phyloP scores from a whole-genome alignment of 495 filamentous ascomycete species.

The Peziza echinospora region DNA sequence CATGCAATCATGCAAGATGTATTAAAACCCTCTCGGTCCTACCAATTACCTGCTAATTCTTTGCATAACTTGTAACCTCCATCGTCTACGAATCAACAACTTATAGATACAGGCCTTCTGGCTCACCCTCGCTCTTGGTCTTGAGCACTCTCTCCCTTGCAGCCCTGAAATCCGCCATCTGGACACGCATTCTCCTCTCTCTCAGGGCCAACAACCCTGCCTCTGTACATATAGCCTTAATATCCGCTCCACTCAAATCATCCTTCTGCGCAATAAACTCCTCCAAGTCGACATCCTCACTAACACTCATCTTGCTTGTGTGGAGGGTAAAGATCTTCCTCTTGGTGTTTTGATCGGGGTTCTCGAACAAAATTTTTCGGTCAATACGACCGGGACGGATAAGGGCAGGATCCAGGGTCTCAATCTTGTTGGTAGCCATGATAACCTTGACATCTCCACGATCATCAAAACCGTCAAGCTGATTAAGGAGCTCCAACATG shows the following conservation, averaged over 20 bases:
- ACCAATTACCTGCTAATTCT: too few relatives aligned
- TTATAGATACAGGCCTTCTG: constrained; percentile 96
- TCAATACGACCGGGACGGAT: constrained; percentile 97
- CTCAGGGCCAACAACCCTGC: constrained; percentile 86
- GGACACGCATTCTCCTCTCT: constrained; percentile 91
- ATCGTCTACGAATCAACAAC: too few relatives aligned
- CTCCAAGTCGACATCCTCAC: constrained; percentile 85
- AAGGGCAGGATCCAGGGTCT: constrained; percentile 85
- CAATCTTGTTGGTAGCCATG: constrained; percentile 99
- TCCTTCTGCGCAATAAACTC: constrained; percentile 99
- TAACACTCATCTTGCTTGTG: constrained; percentile 95
- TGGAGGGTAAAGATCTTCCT: constrained; percentile 99
- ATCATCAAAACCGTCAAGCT: constrained; percentile 97
- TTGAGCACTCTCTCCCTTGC: constrained; percentile 89
- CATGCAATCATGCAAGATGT: too few relatives aligned
- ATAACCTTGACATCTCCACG: constrained; percentile 98
- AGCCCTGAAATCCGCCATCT: constrained; percentile 93
- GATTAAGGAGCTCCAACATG: constrained; percentile 96
- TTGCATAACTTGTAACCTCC: too few relatives aligned
- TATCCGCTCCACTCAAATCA: constrained; percentile 90
- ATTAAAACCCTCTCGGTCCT: too few relatives aligned
- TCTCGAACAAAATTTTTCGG: constrained; percentile 97
- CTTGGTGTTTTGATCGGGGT: constrained; percentile 97
- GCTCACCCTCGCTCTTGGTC: constrained; percentile 96
- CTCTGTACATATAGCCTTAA: constrained; percentile 96